phyloP scores from a whole-genome alignment of 2,329 filamentous ascomycete species.

The Colletotrichum sp. region DNA sequence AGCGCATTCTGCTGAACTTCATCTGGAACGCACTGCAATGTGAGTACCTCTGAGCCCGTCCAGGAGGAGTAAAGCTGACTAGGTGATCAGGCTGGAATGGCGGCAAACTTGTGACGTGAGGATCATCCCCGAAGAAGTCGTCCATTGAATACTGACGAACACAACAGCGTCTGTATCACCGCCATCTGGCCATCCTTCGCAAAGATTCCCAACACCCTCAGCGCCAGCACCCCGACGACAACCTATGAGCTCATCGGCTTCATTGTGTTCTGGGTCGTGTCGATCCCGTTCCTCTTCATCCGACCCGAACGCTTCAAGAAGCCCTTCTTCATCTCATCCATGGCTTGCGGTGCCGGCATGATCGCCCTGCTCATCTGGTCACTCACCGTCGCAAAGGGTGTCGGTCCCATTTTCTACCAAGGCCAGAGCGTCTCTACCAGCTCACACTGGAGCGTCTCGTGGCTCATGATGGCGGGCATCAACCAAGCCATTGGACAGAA shows the following conservation, averaged over 20 bases:
- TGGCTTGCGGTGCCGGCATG: constrained; percentile 49
- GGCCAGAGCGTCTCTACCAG: neutral
- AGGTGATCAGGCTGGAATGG: neutral
- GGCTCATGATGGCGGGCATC: constrained; percentile 40
- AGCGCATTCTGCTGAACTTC: constrained; percentile 53
- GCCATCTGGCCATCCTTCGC: constrained; percentile 50
- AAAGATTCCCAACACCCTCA: constrained; percentile 48
- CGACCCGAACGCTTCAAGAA: constrained; percentile 52
- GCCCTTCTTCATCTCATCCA: constrained; percentile 46
- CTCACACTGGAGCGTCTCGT: constrained; percentile 33
- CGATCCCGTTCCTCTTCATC: constrained; percentile 51
- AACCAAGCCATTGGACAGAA: constrained; percentile 41
- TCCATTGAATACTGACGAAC: neutral
- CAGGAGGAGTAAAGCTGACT: neutral
- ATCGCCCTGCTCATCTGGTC: constrained; percentile 52
- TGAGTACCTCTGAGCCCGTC: neutral
- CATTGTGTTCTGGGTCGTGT: constrained; percentile 56
- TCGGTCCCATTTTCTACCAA: constrained; percentile 44
- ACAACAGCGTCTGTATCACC: constrained; percentile 38
- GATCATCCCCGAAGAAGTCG: too few relatives aligned
- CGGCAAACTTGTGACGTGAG: neutral
- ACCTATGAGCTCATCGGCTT: constrained; percentile 51
- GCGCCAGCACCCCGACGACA: constrained; percentile 36
- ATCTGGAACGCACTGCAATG: constrained; percentile 36
- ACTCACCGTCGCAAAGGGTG: constrained; percentile 43